Evolutionary conservation across 768 basidiomycete genomes (phyloP).

Genomic region (Cystobasidium tubakii): DNA sequence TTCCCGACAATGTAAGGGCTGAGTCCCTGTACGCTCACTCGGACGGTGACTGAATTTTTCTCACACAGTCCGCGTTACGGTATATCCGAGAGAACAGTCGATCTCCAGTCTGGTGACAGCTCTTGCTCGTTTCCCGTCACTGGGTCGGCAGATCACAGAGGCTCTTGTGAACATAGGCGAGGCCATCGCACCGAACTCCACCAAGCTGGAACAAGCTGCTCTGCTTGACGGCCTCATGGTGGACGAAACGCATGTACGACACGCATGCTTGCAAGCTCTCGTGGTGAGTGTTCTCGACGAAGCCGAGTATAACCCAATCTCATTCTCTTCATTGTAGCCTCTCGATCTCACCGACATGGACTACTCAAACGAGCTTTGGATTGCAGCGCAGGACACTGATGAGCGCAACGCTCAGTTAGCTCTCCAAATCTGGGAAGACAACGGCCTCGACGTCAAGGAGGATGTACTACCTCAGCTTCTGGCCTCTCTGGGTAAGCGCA

Average conservation of each 20-base stretch:
- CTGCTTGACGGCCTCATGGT: conserved; percentile 68
- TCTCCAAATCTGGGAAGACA: conserved; percentile 83
- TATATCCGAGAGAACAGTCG: conserved; percentile 68
- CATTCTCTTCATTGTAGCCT: conserved; percentile 56
- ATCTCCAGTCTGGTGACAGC: conserved; percentile 66
- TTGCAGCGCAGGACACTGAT: conserved; percentile 79
- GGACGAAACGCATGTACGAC: conserved; percentile 82
- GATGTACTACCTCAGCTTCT: conserved; percentile 59
- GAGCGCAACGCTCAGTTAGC: conserved; percentile 83
- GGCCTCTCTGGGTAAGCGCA: conserved; percentile 61
- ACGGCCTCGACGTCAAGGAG: conserved; percentile 80
- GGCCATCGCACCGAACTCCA: conserved; percentile 63
- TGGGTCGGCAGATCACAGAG: conserved; percentile 75
- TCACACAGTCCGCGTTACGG: conserved; percentile 59
- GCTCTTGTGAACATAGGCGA: conserved; percentile 74
- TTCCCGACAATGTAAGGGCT: conserved; percentile 47
- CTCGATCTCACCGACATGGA: conserved; percentile 91
- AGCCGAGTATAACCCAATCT: neutral
- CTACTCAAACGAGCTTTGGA: conserved; percentile 82
- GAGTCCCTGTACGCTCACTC: neutral
- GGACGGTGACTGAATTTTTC: neutral
- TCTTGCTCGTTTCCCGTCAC: conserved; percentile 68
- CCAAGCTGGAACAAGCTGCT: conserved; percentile 59
- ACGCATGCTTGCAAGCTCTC: conserved; percentile 80
- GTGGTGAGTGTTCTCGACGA: conserved; percentile 56